Evolutionary conservation across 208 protist genomes (phyloP), one percentile per base, ranked within the genome.

Genomic region (Leishmania aethiopica): DNA sequence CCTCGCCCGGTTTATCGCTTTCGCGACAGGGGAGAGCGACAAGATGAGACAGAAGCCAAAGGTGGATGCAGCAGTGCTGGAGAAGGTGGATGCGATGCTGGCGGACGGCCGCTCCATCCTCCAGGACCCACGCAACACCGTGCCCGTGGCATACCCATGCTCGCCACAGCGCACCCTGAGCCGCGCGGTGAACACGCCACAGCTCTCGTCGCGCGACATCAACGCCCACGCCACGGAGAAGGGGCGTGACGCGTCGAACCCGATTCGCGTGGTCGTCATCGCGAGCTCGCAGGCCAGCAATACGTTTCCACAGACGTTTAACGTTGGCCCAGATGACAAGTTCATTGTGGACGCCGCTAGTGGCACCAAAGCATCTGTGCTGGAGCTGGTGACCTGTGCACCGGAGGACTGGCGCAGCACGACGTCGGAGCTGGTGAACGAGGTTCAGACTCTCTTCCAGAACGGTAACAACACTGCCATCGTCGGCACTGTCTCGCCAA

Each of bases 381-480:
- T 89, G 60, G 91, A 94, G 84, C 77, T 94, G 51, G 86, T 94
- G 19, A 75, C 75, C 60, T 87, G 91, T 5, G 47, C 86, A 0
- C 77, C 82, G 28, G 86, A 89, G 59, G 89, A 90, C 75, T 92
- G 89, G 89, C 78, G 80, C 37, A 84, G 77, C 81, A 55, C 84
- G 28, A 83, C 81, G 60, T 76, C 84, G 25, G 78, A 73, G 80
- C 82, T 89, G 80, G 90, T 86, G 75, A 88, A 80, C 28, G 74
- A 81, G 74, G 79, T 86, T 40, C 88, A 91, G 82, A 81, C 77
- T 51, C 84, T 89, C 80, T 94, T 92, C 76, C 84, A 90, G 80
- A 89, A 89, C 62, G 91, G 91, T 71, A 88, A 89, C 79, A 94
- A 94, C 84, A 89, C 86, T 40, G 91, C 91, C 60, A 80, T 94